Evolutionary conservation across 73 alveolate genomes (phyloP), one percentile per base, ranked within the genome.

Genomic region (Uronychia binucleata): DNA sequence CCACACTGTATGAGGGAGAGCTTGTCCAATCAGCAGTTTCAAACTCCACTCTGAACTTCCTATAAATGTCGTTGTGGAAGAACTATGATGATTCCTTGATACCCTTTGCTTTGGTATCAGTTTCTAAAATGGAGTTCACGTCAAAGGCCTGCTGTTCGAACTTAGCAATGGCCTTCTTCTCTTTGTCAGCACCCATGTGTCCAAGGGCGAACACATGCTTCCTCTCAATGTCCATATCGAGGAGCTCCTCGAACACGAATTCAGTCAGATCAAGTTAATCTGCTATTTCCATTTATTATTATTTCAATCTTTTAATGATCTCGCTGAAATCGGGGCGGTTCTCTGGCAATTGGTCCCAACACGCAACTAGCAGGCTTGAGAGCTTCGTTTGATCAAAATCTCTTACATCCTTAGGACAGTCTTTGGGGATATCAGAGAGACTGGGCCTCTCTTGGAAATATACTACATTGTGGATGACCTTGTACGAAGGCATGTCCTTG

Each of bases 261-360:
- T 78, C 83, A 76, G 26, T 58, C 26, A 86, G 81, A 75, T 75
- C 19, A 46, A 19, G 5, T 46, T 5, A 19, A 19, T 46, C 19
- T 46, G 5, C 67, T 11, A 46, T 19, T 46, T 46, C 67, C 67
- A 46, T 46, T 46, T 46, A 46, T 46, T 11, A 19, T 46, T 46
- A 46, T 80, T 91, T 89, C 33, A 96, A 81, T 33, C 27, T 91
- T 31, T 86, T 92, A 60, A 95, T 89, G 29, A 96, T 88, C 58
- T 93, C 88, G 14, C 80, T 79, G 89, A 96, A 96, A 59, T 77
- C 90, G 1, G 99, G 99, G 57, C 99, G 86, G 57, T 91, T 90
- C 74, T 85, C 88, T 31, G 97, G 98, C 19, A 88, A 82, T 34
- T 93, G 92, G 57, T 96, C 99, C 99, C 99, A 96, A 75, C 98